Evolutionary conservation across 192 early-diverging fungal species (phyloP).

Genomic region (Coemansia sp.): DNA sequence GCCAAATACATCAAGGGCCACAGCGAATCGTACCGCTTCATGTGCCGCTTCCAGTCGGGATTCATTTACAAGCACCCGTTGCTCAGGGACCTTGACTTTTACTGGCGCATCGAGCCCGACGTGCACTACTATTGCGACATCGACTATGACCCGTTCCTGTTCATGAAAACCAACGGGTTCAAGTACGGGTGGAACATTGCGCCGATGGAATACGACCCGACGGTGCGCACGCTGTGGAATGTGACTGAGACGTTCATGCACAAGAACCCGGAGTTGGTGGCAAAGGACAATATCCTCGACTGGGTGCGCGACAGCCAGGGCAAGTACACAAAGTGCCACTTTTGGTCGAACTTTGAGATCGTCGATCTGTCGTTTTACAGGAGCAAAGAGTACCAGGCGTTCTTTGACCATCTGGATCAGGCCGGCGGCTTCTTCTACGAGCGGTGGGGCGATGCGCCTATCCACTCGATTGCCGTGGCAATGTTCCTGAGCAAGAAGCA

Average conservation of each 20-base stretch:
- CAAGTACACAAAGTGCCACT: conserved; percentile 64
- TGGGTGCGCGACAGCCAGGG: conserved; percentile 48
- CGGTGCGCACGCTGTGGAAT: conserved; percentile 58
- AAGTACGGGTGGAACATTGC: conserved; percentile 60
- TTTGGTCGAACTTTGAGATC: conserved; percentile 89
- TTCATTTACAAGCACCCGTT: conserved; percentile 60
- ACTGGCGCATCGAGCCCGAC: conserved; percentile 64
- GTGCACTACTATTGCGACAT: conserved; percentile 61
- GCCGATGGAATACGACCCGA: conserved; percentile 59
- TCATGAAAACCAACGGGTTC: conserved; percentile 56
- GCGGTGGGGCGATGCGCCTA: conserved; percentile 67
- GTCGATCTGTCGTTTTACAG: conserved; percentile 70
- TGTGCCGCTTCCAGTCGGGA: conserved; percentile 53
- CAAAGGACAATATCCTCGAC: conserved; percentile 54
- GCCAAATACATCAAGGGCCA: conserved; percentile 41
- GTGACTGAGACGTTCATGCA: conserved; percentile 52
- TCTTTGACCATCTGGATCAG: conserved; percentile 68
- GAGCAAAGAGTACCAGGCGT: conserved; percentile 63
- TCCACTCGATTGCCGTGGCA: conserved; percentile 62
- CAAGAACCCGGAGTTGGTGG: conserved; percentile 56
- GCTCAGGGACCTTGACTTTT: conserved; percentile 57
- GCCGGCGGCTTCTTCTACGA: conserved; percentile 87
- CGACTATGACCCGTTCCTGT: conserved; percentile 60
- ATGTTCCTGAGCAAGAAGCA: conserved; percentile 58
- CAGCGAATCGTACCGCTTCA: conserved; percentile 45